Evolutionary conservation across 2,329 filamentous ascomycete genomes (phyloP).

Genomic region (Bimuria novae-zelandiae): DNA sequence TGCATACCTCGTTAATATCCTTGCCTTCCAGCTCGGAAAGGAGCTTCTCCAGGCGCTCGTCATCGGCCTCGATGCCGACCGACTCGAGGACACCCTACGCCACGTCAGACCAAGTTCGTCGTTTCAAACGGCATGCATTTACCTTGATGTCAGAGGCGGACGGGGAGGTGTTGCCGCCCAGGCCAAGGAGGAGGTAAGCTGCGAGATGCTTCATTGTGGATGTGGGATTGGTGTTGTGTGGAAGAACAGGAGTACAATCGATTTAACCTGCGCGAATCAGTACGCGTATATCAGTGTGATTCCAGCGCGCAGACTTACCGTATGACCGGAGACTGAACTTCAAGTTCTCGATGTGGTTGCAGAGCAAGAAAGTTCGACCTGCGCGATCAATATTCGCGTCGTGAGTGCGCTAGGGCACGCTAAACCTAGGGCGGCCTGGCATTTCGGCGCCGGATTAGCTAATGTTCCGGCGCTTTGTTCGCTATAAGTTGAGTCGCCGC

Average conservation of each 20-base stretch:
- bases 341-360: slow-evolving; percentile 68
- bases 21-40: slow-evolving; percentile 91
- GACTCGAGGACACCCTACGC: slow-evolving; percentile 80
- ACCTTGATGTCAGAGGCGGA: slow-evolving; percentile 75
- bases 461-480: slow-evolving; percentile 6
- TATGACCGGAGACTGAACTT: slow-evolving; percentile 99
- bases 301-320: slow-evolving; percentile 60
- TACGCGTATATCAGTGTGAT: slow-evolving; percentile 1
- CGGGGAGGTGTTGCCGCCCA: slow-evolving; percentile 89
- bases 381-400: slow-evolving; percentile 17
- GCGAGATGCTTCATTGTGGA: slow-evolving; percentile 99
- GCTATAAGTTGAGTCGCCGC: slow-evolving; percentile 23
- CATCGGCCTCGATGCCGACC: slow-evolving; percentile 92
- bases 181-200: slow-evolving; percentile 95
- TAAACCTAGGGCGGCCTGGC: slow-evolving; percentile 11
- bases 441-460: slow-evolving; percentile 18
- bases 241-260: slow-evolving; percentile 94
- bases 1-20: slow-evolving; percentile 83
- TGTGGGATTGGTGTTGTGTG: slow-evolving; percentile 26
- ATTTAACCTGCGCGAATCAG: slow-evolving; percentile 60
- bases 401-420: slow-evolving; percentile 17
- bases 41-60: slow-evolving; percentile 81
- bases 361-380: slow-evolving; percentile 36
- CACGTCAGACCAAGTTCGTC: neutral
- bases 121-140: neutral